Percentiles rank a stretch among this genome's conserved stretches.
These are phyloP conservation scores for Trichoderma semiorbis DNA, from an alignment of 2,329 filamentous ascomycete species.

Conservation along the genomic window DNA sequence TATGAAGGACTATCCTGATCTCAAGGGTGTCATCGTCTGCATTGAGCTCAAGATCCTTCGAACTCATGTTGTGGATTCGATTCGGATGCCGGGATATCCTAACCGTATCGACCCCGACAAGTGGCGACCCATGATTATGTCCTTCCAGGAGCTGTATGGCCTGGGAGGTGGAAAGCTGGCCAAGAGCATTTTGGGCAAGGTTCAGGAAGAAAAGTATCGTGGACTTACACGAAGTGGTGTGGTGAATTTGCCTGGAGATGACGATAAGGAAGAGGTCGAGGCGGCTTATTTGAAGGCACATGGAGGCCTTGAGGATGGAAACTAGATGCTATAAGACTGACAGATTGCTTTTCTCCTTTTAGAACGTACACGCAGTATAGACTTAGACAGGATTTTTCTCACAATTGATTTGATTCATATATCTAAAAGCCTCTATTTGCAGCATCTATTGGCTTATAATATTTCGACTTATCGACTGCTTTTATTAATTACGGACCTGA, in stretches of 20 bases:
- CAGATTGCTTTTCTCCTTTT: background rate
- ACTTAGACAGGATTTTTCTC: background rate
- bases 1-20: constrained; percentile 31
- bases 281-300: background rate
- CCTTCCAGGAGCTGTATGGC: constrained; percentile 43
- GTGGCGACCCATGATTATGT: constrained; percentile 44
- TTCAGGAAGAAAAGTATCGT: constrained; percentile 33
- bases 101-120: constrained; percentile 42
- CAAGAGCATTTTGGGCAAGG: constrained; percentile 24
- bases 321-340: background rate
- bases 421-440: background rate
- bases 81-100: constrained; percentile 35
- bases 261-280: background rate
- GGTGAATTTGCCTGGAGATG: background rate
- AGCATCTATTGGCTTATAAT: background rate
- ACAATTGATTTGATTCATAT: background rate
- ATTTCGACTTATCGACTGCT: background rate
- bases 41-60: constrained; percentile 38
- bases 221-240: background rate
- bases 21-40: constrained; percentile 29
- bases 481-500: background rate
- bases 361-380: background rate
- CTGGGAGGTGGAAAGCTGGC: constrained; percentile 28
- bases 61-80: constrained; percentile 31
- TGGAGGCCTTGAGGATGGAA: background rate